Evolutionary conservation across 2,329 filamentous ascomycete species (phyloP), one percentile per base, ranked within the genome.

Genomic region (Aureobasidium lini): DNA sequence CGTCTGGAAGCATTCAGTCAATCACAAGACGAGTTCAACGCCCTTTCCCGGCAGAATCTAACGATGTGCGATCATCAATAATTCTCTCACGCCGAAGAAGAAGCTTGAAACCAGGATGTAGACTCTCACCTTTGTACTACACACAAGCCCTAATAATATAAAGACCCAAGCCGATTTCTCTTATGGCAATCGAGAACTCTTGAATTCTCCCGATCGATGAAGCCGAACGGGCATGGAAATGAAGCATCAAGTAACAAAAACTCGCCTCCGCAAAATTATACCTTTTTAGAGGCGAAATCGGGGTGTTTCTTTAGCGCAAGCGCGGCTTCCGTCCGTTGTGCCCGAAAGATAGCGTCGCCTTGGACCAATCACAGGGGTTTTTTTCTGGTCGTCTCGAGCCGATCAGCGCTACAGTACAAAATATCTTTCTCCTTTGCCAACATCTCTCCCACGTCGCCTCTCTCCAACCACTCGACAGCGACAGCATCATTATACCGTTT

Each of bases 1-100:
- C 40, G 43, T 57, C 43, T 48, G 54, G 54, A 29, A 7, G n/a
- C 16, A 47, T 43, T 16, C 32, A 43, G 48, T 57, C 54, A 57
- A 57, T 57, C 54, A 57, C 43, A 57, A 48, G 54, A 57, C 54
- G 54, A 16, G 18, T 34, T 18, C 54, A 57, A 57, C 54, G 54
- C 54, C 54, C 7, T 28, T 1, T 47, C 53, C 50, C 50, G 37
- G 11, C 40, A 1, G 15, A 31, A n/a, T 23, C 32, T 10, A 36
- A 56, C 52, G 39, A 56, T 47, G 4, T 28, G 15, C 32, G 10
- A n/a, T 31, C 37, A 34, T 42, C 29, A 46, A 36, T 11, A 40
- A 57, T 40, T 39, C 42, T 43, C 34, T 47, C 36, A 40, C 31
- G 40, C 39, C 39, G 18, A 46, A 9, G 16, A 18, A n/a, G 9